phyloP scores from a whole-genome alignment of 164 flowering plant genomes.

The Chimonanthus salicifolius region DNA sequence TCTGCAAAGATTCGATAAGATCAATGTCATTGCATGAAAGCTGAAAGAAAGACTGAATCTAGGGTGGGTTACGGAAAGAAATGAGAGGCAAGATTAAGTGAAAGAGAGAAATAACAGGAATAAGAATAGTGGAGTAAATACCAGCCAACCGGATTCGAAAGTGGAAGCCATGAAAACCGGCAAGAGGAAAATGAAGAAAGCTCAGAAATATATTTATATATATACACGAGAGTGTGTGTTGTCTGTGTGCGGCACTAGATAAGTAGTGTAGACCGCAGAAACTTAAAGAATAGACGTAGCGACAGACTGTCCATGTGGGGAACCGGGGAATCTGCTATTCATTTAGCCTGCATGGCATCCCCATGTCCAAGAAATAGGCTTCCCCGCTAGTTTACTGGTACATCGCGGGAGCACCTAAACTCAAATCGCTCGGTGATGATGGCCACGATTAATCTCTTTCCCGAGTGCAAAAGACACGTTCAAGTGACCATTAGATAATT shows the following conservation, averaged over 20 bases:
- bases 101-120: neutral
- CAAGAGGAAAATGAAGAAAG: conserved; percentile 6
- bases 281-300: neutral
- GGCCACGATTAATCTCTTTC: neutral
- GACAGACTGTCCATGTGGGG: conserved; percentile 20
- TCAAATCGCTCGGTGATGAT: neutral
- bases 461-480: neutral
- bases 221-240: neutral
- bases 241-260: neutral
- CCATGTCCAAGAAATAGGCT: neutral
- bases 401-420: neutral
- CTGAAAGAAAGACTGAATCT: neutral
- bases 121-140: conserved; percentile 2
- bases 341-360: no score
- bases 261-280: neutral
- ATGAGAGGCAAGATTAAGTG: neutral
- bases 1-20: conserved; percentile 3
- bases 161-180: conserved; percentile 28
- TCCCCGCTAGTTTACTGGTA: neutral
- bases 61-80: neutral
- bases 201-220: neutral
- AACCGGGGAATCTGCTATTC: neutral
- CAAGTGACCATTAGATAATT: no score
- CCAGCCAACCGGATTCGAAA: conserved; percentile 42
- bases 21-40: neutral